phyloP scores from a whole-genome alignment of 1,139 yeast genomes.

The Debaryomyces nepalensis region DNA sequence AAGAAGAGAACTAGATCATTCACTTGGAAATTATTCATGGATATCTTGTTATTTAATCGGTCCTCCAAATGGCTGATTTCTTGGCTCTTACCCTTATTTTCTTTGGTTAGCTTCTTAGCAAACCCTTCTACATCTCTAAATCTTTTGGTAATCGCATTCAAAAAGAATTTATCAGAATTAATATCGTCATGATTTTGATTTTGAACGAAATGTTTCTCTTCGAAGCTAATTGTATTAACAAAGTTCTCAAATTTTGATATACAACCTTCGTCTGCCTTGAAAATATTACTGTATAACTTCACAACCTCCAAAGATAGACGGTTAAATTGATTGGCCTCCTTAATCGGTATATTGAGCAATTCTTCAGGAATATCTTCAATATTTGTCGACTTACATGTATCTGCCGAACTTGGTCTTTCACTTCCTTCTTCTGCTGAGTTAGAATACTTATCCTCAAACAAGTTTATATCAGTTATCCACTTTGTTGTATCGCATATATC shows the following conservation, averaged over 20 bases:
- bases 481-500: conserved; percentile 31
- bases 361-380: conserved; percentile 18
- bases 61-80: conserved; percentile 41
- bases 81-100: conserved; percentile 59
- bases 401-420: conserved; percentile 19
- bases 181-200: conserved; percentile 20
- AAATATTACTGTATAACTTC: conserved; percentile 23
- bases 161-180: conserved; percentile 44
- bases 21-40: conserved; percentile 64
- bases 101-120: conserved; percentile 84
- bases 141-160: conserved; percentile 71
- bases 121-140: conserved; percentile 90
- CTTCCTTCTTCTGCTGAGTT: conserved; percentile 10
- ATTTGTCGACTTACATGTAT: too few relatives aligned
- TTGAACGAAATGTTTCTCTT: conserved; percentile 41
- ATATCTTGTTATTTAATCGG: conserved; percentile 55
- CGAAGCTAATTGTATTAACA: conserved; percentile 34
- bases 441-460: background rate
- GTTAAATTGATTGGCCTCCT: conserved; percentile 19
- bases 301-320: conserved; percentile 27
- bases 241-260: conserved; percentile 30
- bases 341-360: conserved; percentile 2
- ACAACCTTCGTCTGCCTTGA: conserved; percentile 21
- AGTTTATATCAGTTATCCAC: conserved; percentile 36
- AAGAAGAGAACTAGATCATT: conserved; percentile 83